Evolutionary conservation across 768 basidiomycete species (phyloP), one percentile per base, ranked within the genome.

Genomic region (Termitomyces sp.): DNA sequence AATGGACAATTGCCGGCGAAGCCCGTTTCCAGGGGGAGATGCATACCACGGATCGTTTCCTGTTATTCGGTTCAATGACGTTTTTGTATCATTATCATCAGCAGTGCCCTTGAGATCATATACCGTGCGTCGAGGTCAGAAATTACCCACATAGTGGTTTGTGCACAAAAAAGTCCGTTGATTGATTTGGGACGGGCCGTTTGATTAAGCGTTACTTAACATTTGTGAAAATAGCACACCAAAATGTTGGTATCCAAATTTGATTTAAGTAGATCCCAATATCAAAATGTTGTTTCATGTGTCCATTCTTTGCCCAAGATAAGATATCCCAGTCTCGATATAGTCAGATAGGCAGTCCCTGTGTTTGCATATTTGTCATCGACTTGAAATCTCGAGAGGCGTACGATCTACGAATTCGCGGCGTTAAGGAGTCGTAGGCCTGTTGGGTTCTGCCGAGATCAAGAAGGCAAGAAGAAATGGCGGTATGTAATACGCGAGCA

Each of bases 21-120:
- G 28, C n/a, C 51, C 51, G 51, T 52, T 42, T 52, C 41, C 41
- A 52, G 32, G 51, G 51, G 50, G 21, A 43, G 37, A 50, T 50
- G 35, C 35, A 26, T 37, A 22, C 49, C 9, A 22, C 48, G 38
- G 49, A 50, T 50, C 48, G 26, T 9, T 48, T 35, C 11, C n/a
- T 26, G 41, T 44, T 43, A 52, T 34, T 52, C 51, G 51, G 51
- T 43, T 44, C 51, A 30, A 28, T 21, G 26, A 37, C 28, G 28
- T 8, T 51, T 43, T 41, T 15, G 42, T 15, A 51, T 51, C n/a
- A 22, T 51, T 11, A 43, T 51, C 51, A 42, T 14, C 48, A 28
- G 28, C 9, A 49, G 24, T 26, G 24, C 35, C 35, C 22, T 38
- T 7, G 37, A 49, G 37, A 37, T 48, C 28, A 28, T 28, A 28